Percentiles rank a stretch among this genome's conserved stretches.
Conservation (phyloP, 768 basidiomycete genomes). For the Kwoniella dejecticola region DNA sequence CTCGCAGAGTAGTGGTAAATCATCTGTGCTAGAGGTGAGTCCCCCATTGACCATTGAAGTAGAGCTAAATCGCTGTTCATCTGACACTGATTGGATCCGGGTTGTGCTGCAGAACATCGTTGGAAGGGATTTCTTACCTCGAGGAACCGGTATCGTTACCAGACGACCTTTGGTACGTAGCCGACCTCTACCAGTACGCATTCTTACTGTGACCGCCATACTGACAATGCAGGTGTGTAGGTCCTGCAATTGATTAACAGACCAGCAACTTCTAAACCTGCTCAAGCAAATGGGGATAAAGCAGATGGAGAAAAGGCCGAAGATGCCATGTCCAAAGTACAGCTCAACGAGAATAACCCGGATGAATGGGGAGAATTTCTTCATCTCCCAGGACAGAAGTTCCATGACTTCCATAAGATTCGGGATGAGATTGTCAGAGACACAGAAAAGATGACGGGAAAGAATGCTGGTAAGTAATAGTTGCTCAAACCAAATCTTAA, state of each 20-base stretch:
- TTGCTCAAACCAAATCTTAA: too few relatives aligned
- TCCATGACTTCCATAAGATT: constrained; percentile 96
- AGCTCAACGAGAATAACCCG: constrained; percentile 70
- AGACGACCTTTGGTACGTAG: constrained; percentile 82
- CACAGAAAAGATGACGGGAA: constrained; percentile 97
- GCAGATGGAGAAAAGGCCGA: constrained; percentile 48
- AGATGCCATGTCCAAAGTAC: constrained; percentile 63
- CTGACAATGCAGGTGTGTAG: constrained; percentile 55
- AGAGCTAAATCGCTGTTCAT: neutral
- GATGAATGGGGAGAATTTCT: constrained; percentile 99
- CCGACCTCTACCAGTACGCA: neutral
- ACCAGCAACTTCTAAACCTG: constrained; percentile 59
- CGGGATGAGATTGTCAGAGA: constrained; percentile 93
- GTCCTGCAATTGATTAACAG: constrained; percentile 94
- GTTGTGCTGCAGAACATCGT: constrained; percentile 99
- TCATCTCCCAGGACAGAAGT: constrained; percentile 90
- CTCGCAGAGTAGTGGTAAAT: constrained; percentile 58
- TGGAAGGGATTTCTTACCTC: constrained; percentile 95
- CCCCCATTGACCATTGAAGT: too few relatives aligned
- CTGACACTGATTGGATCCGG: neutral
- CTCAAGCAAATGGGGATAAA: constrained; percentile 34
- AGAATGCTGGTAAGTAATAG: constrained; percentile 69
- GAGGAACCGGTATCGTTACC: constrained; percentile 98
- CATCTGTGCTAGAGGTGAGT: constrained; percentile 58
- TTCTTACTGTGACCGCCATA: neutral